Percentiles rank a stretch among this genome's conserved stretches.
Conservation (phyloP, 108 stramenopile species). For the Mayamaea pseudoterrestris region DNA sequence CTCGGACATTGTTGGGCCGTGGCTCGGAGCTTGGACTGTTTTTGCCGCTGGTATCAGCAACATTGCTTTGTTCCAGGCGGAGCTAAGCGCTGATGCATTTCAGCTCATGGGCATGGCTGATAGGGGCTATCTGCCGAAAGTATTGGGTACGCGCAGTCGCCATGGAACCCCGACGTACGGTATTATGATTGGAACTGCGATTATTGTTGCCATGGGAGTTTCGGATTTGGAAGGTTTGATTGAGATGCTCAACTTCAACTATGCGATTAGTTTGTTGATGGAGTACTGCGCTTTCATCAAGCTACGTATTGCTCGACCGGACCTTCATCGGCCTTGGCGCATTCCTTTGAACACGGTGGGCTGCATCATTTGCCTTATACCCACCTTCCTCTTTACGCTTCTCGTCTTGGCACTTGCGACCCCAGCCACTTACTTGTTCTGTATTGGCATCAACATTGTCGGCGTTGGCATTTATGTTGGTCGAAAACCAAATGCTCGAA, state of each 20-base stretch:
- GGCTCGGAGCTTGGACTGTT: constrained; percentile 89
- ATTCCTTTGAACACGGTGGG: constrained; percentile 31
- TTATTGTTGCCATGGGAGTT: constrained; percentile 60
- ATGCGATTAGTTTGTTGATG: constrained; percentile 65
- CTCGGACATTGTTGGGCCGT: constrained; percentile 67
- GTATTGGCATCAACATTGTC: constrained; percentile 8
- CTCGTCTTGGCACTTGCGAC: constrained; percentile 23
- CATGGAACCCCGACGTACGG: constrained; percentile 85
- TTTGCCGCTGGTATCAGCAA: constrained; percentile 83
- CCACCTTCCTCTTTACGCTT: constrained; percentile 13
- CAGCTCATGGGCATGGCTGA: constrained; percentile 93
- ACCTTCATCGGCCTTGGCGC: constrained; percentile 30
- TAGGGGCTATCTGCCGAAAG: constrained; percentile 75
- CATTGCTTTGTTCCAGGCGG: constrained; percentile 89
- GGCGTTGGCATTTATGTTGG: constrained; percentile 10
- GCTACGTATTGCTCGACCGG: constrained; percentile 46
- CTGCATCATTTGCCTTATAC: constrained; percentile 27
- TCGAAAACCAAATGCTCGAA: too few species aligned
- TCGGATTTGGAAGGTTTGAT: constrained; percentile 64
- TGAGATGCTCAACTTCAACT: constrained; percentile 89
- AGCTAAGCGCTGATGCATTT: constrained; percentile 83
- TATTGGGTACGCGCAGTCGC: constrained; percentile 54
- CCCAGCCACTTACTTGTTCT: constrained; percentile 24
- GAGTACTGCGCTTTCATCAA: constrained; percentile 92
- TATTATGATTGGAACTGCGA: constrained; percentile 60